These are phyloP conservation scores for Trichoderma sp. DNA, from an alignment of 2,329 filamentous ascomycete species.

Conservation along the genomic window DNA sequence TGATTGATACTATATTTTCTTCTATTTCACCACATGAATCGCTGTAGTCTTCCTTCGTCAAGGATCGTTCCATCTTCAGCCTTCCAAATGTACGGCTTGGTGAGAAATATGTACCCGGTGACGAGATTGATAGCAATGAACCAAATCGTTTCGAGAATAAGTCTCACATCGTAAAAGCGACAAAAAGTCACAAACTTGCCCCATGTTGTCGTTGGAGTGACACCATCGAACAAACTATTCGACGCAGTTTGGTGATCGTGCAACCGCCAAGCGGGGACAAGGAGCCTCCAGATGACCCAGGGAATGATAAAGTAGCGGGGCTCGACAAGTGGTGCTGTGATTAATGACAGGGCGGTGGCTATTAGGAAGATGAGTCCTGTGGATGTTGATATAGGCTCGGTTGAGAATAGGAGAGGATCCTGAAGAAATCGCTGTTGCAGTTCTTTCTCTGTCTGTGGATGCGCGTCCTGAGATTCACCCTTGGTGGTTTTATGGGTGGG, in stretches of 20 bases:
- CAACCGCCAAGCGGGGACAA: constrained; percentile 60
- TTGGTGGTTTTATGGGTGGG: background rate
- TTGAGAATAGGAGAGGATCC: constrained; percentile 32
- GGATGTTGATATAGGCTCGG: constrained; percentile 46
- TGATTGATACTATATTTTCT: constrained; percentile 4
- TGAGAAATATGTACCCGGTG: constrained; percentile 73
- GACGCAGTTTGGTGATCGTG: constrained; percentile 25
- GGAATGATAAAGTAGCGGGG: constrained; percentile 95
- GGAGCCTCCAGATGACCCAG: constrained; percentile 88
- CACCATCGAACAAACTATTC: background rate
- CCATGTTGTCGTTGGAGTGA: background rate
- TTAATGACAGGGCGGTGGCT: constrained; percentile 73
- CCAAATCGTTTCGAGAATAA: constrained; percentile 67
- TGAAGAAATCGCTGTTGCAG: constrained; percentile 27
- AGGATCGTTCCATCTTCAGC: constrained; percentile 52
- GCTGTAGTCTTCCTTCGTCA: constrained; percentile 62
- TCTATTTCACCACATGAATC: constrained; percentile 75
- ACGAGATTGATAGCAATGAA: constrained; percentile 63
- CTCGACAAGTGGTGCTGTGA: constrained; percentile 90
- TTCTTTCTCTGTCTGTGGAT: background rate
- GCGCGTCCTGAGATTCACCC: background rate
- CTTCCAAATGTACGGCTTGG: constrained; percentile 67
- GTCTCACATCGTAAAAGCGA: constrained; percentile 45
- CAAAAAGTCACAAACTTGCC: constrained; percentile 20
- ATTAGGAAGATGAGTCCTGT: constrained; percentile 61